Base-by-base conservation (phyloP, 2,329 filamentous ascomycete genomes). In the Penicillium sp. region DNA sequence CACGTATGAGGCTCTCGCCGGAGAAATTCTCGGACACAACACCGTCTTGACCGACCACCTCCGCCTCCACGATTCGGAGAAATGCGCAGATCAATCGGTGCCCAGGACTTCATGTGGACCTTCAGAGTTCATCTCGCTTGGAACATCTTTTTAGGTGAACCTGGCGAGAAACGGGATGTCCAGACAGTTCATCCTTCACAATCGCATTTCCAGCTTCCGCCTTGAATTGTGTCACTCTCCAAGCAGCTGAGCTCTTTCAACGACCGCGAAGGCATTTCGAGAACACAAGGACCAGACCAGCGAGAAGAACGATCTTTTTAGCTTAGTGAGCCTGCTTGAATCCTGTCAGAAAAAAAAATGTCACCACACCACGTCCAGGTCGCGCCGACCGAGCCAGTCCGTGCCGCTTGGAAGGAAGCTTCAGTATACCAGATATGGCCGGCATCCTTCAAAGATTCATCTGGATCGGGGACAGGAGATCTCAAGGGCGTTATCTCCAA, bases 401-500 rank as follows among this genome's bases (percentile, higher is more conserved):
- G 29, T n/a, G 29, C 40, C 7, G 25, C 28, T 6, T 43, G 40
- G 40, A 43, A 43, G 40, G 40, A 43, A 32, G 27, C 40, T 8
- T 43, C 40, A 7, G 40, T 43, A 25, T 43, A 43, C 28, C 40
- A 43, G 13, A 43, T 34, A 43, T 43, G 40, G 40, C 29, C 40
- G n/a, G 40, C 40, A 5, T 43, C 40, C 13, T 43, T 43, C 13
- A 43, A 43, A 28, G 29, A 43, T 18, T 43, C 40, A 32, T 34
- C 40, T 9, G 40, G 29, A 32, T 34, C 29, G 18, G 40, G 40
- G 1, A 43, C 40, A 4, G 40, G 40, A 11, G 40, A 43, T 43
- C 18, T 43, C n/a, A 43, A 43, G 40, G 40, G 40, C 25, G 29
- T 43, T 11, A 43, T 43, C 25, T 43, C 40, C 29, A 43, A 43